Conservation (phyloP, 2,329 filamentous ascomycete genomes). For the Ramularia collo-cygni region DNA sequence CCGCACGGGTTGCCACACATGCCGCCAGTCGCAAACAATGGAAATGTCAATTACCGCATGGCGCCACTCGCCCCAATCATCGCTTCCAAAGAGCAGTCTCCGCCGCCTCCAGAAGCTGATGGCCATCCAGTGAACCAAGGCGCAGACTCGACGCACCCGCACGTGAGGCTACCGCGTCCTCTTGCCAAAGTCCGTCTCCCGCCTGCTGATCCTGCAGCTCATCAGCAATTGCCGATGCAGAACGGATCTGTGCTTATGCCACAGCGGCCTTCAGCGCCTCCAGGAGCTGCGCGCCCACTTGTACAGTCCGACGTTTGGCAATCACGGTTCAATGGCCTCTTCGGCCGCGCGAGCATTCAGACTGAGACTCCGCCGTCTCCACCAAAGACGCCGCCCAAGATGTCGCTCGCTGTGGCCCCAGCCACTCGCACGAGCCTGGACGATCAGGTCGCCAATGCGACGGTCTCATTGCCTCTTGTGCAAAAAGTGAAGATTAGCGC, state of each 20-base stretch:
- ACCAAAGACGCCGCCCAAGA: slow-evolving; percentile 34
- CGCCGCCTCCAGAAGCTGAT: slow-evolving; percentile 66
- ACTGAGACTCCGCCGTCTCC: slow-evolving; percentile 32
- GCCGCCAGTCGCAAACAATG: slow-evolving; percentile 14
- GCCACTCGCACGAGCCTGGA: slow-evolving; percentile 63
- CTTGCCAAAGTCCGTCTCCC: slow-evolving; percentile 77
- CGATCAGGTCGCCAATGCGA: slow-evolving; percentile 51
- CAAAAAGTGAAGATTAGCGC: slow-evolving; percentile 19
- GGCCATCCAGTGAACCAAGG: slow-evolving; percentile 68
- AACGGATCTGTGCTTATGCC: slow-evolving; percentile 37
- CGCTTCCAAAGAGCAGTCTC: slow-evolving; percentile 24
- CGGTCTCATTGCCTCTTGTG: slow-evolving; percentile 59
- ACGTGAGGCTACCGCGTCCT: slow-evolving; percentile 62
- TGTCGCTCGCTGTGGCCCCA: slow-evolving; percentile 48
- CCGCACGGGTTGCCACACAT: slow-evolving; percentile 13
- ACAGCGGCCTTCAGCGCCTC: slow-evolving; percentile 33
- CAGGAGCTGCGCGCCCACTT: slow-evolving; percentile 36
- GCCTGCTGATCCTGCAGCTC: slow-evolving; percentile 43
- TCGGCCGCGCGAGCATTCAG: slow-evolving; percentile 53
- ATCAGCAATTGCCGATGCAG: slow-evolving; percentile 32
- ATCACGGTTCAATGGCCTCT: slow-evolving; percentile 71
- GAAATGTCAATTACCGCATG: slow-evolving; percentile 15
- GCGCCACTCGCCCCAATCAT: slow-evolving; percentile 20
- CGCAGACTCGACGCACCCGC: slow-evolving; percentile 52
- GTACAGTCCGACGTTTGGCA: slow-evolving; percentile 60